phyloP scores from a whole-genome alignment of 305 asterid genomes.

The Ilex paraguariensis region DNA sequence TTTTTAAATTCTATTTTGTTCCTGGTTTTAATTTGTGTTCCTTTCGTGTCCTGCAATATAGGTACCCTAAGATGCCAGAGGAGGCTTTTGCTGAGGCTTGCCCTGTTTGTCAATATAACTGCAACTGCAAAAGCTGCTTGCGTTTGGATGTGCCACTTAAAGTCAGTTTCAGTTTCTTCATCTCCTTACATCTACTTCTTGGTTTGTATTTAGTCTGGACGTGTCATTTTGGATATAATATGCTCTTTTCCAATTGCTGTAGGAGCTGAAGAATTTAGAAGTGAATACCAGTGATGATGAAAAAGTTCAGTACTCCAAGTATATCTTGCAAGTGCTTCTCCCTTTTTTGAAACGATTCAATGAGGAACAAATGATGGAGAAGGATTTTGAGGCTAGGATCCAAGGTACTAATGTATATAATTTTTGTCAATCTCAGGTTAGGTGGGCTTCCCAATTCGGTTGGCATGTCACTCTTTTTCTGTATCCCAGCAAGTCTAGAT shows the following conservation, averaged over 20 bases:
- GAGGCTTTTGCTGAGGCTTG: conserved; percentile 60
- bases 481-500: no score
- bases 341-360: conserved; percentile 48
- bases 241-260: conserved; percentile 5
- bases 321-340: conserved; percentile 42
- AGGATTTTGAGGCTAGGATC: conserved; percentile 55
- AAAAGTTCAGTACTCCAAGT: conserved; percentile 37
- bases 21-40: not conserved
- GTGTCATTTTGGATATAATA: not conserved
- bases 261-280: conserved; percentile 37
- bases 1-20: no score
- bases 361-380: conserved; percentile 51
- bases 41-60: conserved; percentile 16
- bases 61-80: conserved; percentile 70
- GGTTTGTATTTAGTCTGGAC: not conserved
- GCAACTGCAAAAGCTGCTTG: conserved; percentile 80
- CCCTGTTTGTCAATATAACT: conserved; percentile 59
- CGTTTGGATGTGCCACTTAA: conserved; percentile 43
- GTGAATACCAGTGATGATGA: conserved; percentile 26
- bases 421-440: no score
- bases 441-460: no score
- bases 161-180: conserved; percentile 32
- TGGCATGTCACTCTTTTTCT: no score
- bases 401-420: conserved; percentile 30
- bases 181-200: not conserved